Conservation (phyloP, 129 eudicot species). For the Ambrosia artemisiifolia region DNA sequence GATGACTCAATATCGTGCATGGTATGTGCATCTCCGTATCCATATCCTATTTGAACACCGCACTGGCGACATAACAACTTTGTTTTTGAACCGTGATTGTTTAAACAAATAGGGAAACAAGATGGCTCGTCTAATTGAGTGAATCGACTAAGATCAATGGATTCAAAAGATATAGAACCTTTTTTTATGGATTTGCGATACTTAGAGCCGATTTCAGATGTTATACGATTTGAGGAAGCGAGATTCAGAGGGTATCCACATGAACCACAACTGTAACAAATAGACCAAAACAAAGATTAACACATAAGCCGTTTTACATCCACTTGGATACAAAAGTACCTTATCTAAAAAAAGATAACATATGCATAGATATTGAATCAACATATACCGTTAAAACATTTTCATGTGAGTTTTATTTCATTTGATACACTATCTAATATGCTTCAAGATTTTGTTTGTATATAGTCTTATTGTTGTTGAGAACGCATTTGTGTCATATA, state of each 20-base stretch:
- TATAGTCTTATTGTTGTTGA: background rate
- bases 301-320: background rate
- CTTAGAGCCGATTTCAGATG: slow-evolving; percentile 60
- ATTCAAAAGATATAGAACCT: slow-evolving; percentile 62
- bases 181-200: slow-evolving; percentile 59
- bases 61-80: slow-evolving; percentile 74
- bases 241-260: slow-evolving; percentile 78
- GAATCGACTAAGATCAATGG: slow-evolving; percentile 75
- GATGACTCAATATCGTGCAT: slow-evolving; percentile 52
- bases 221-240: slow-evolving; percentile 54
- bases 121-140: slow-evolving; percentile 62
- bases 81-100: slow-evolving; percentile 49
- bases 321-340: background rate
- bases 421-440: background rate
- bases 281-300: slow-evolving; percentile 11
- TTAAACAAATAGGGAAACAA: slow-evolving; percentile 56
- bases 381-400: background rate
- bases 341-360: background rate
- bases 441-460: background rate
- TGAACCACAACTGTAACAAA: slow-evolving; percentile 65
- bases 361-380: background rate
- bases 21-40: slow-evolving; percentile 44
- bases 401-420: background rate
- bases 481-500: background rate
- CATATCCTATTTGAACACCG: slow-evolving; percentile 59